Evolutionary conservation across 225 moss, liverwort and hornwort species (phyloP).

Genomic region (Ulota crispa): DNA sequence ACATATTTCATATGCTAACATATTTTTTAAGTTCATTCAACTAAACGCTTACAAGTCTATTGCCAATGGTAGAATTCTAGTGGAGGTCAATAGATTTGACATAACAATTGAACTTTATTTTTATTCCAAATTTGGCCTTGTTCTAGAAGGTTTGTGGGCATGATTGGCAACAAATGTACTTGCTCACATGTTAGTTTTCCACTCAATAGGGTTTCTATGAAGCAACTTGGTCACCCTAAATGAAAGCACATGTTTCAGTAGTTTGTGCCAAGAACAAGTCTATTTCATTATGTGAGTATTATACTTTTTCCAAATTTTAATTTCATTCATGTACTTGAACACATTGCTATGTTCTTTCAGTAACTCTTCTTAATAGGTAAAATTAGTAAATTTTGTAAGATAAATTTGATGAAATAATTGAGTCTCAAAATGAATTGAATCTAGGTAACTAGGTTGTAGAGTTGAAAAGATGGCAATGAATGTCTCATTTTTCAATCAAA

Average conservation of each 20-base stretch:
- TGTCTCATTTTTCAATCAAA: too few relatives aligned
- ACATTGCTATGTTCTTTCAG: too few relatives aligned
- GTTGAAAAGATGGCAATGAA: too few relatives aligned
- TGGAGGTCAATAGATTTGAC: not conserved
- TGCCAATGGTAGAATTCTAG: not conserved
- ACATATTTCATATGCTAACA: not conserved
- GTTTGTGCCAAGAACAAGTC: not conserved
- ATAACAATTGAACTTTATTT: not conserved
- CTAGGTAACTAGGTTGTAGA: too few relatives aligned
- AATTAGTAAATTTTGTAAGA: too few relatives aligned
- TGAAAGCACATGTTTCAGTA: not conserved
- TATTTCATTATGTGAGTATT: not conserved
- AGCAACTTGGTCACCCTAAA: not conserved
- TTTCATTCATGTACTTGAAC: too few relatives aligned
- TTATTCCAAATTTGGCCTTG: not conserved
- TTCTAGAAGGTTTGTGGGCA: not conserved
- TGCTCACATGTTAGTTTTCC: not conserved
- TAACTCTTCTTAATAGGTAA: too few relatives aligned
- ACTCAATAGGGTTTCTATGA: not conserved
- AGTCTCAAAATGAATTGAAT: too few relatives aligned
- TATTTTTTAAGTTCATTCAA: not conserved
- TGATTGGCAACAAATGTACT: not conserved
- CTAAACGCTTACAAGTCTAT: not conserved
- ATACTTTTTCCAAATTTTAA: too few relatives aligned
- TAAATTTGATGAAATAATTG: too few relatives aligned